Percentiles rank a stretch among this genome's conserved stretches.
Evolutionary conservation across 192 early-diverging fungal species (phyloP).

Genomic region (Podila clonocystis): DNA sequence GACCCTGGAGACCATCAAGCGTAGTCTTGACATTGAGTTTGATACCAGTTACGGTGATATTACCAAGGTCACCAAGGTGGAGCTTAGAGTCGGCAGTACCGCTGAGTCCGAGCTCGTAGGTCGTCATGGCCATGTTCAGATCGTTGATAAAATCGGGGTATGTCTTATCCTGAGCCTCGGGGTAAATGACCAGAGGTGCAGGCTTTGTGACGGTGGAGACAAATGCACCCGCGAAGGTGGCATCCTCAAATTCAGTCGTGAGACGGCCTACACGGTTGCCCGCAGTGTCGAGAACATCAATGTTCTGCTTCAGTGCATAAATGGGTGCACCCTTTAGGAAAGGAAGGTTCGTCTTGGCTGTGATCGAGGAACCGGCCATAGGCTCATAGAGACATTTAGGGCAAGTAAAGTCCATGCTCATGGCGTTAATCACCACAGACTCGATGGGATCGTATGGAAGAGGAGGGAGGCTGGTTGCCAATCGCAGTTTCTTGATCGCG

Average conservation of each 20-base stretch:
- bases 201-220: conserved; percentile 34
- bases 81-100: conserved; percentile 56
- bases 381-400: too few relatives aligned
- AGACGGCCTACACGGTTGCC: conserved; percentile 19
- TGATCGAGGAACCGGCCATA: conserved; percentile 54
- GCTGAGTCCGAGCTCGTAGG: conserved; percentile 50
- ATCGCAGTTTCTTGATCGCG: conserved; percentile 22
- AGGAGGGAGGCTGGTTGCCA: conserved; percentile 7
- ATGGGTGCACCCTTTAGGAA: conserved; percentile 64
- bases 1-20: conserved; percentile 35
- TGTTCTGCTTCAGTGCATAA: conserved; percentile 51
- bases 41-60: conserved; percentile 51
- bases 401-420: conserved; percentile 57
- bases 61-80: conserved; percentile 46
- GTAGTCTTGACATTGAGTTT: conserved; percentile 46
- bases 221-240: conserved; percentile 45
- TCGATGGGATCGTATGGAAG: conserved; percentile 34
- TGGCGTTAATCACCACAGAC: conserved; percentile 52
- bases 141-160: conserved; percentile 57
- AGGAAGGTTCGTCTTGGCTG: conserved; percentile 60
- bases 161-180: conserved; percentile 30
- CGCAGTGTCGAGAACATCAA: conserved; percentile 43
- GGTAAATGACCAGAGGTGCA: conserved; percentile 36
- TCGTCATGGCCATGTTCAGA: conserved; percentile 36
- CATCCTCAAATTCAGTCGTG: conserved; percentile 1